Conservation (phyloP, 1,284 basidiomycete genomes). For the Somion occarium region DNA sequence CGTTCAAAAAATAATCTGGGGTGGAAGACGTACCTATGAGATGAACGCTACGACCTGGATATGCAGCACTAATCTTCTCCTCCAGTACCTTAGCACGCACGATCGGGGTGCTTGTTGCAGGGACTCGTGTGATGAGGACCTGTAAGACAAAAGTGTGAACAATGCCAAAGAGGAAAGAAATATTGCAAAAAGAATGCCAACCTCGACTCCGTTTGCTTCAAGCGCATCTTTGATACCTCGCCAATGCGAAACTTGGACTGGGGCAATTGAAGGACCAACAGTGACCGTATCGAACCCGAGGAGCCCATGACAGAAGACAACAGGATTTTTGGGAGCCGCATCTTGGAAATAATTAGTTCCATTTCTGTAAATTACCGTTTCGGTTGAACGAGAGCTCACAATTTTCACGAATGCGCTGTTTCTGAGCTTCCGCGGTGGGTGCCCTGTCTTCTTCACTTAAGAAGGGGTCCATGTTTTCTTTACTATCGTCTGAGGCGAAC, state of each 20-base stretch:
- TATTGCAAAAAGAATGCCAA: slow-evolving; percentile 2
- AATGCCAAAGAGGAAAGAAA: not conserved
- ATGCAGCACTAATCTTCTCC: slow-evolving; percentile 71
- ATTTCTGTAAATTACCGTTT: not conserved
- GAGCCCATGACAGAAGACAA: slow-evolving; percentile 93
- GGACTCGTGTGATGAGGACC: slow-evolving; percentile 88
- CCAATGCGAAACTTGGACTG: slow-evolving; percentile 90
- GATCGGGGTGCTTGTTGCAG: slow-evolving; percentile 82
- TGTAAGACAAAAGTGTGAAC: slow-evolving; percentile 1
- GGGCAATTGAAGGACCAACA: slow-evolving; percentile 68
- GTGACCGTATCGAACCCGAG: slow-evolving; percentile 82
- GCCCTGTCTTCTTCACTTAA: slow-evolving; percentile 57
- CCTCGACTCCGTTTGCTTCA: slow-evolving; percentile 80
- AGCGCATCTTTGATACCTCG: slow-evolving; percentile 90
- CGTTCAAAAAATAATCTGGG: slow-evolving; percentile 16
- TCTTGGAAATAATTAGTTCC: slow-evolving; percentile 36
- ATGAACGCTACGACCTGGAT: slow-evolving; percentile 80
- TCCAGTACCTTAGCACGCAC: slow-evolving; percentile 88
- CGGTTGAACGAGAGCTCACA: slow-evolving; percentile 42
- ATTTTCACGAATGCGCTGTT: slow-evolving; percentile 56
- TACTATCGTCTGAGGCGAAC: slow-evolving; percentile 45
- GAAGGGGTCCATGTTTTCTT: slow-evolving; percentile 42
- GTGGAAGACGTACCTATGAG: slow-evolving; percentile 58
- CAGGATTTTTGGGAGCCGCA: slow-evolving; percentile 71
- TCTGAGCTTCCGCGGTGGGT: slow-evolving; percentile 46